Evolutionary conservation across 352 stramenopile genomes (phyloP), one percentile per base, ranked within the genome.

Genomic region (Globisporangium barbulae): DNA sequence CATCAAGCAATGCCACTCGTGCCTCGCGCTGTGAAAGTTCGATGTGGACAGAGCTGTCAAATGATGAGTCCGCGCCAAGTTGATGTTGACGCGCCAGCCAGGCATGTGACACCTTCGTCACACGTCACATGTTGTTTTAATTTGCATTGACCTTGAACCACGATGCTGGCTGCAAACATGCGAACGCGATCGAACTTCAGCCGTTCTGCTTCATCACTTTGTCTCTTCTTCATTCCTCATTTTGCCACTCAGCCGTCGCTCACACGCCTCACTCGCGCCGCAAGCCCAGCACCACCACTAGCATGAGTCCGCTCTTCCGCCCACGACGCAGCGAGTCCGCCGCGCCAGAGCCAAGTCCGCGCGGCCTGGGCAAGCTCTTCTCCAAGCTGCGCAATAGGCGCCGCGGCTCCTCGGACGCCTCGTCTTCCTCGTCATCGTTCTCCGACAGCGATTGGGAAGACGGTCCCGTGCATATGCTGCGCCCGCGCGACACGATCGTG

Each of bases 401-500:
- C 25, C 17, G 22, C 25, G 22, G 33, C 35, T 60, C 37, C 35
- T 60, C 37, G 37, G 37, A 60, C 22, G 54, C 35, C 8, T 30
- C 50, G 12, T 31, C 25, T 2, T 28, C 17, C 22, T 60, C 54
- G 3, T 37, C 35, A 21, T 47, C 41, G 9, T 61, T 37, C 12
- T 33, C 22, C 10, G 22, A 41, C 6, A 21, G 31, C 25, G 42
- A 37, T 9, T 31, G 68, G 3, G 44, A 56, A 5, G 68, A 81
- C 37, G 58, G 72, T 17, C 33, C 17, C 44, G 72, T 84, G 9
- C 64, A 73, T 41, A 53, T 80, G 41, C 67, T 84, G 58, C 63
- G 73, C 1, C 75, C 75, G 17, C 48, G 67, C 8, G 75, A 84
- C 59, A 84, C 72, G 6, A 45, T 78, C 25, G 73, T 81, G 59